Evolutionary conservation across 805 yeast genomes (phyloP).

Genomic region (Kuraishia capsulata): DNA sequence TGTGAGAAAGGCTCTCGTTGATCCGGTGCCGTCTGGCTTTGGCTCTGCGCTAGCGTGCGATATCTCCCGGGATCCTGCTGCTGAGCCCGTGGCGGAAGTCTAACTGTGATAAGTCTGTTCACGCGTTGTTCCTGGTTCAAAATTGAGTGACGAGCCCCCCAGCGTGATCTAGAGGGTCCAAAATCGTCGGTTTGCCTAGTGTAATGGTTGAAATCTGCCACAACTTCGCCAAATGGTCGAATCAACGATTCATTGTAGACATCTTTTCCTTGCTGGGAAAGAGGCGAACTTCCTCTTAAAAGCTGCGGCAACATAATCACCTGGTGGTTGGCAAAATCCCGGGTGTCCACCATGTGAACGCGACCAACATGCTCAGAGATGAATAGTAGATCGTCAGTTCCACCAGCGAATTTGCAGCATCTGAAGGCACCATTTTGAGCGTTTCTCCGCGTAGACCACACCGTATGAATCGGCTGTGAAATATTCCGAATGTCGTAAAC

Average conservation of each 20-base stretch:
- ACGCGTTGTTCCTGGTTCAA: not conserved
- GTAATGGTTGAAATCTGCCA: slow-evolving; percentile 4
- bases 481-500: slow-evolving; percentile 70
- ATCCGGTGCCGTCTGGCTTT: too few species aligned
- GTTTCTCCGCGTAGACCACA: slow-evolving; percentile 51
- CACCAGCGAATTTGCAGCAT: slow-evolving; percentile 44
- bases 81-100: not conserved
- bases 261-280: not conserved
- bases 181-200: not conserved
- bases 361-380: slow-evolving; percentile 82
- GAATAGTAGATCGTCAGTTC: slow-evolving; percentile 67
- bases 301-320: slow-evolving; percentile 53
- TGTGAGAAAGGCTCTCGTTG: too few species aligned
- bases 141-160: not conserved
- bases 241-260: slow-evolving; percentile 15
- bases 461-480: slow-evolving; percentile 38
- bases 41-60: too few species aligned
- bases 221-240: slow-evolving; percentile 19
- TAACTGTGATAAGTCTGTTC: not conserved
- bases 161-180: not conserved
- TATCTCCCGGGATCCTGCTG: too few species aligned
- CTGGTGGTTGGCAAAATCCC: slow-evolving; percentile 67
- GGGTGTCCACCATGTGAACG: slow-evolving; percentile 75
- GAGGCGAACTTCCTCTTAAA: not conserved
- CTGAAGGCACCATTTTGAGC: slow-evolving; percentile 31